Conservation (phyloP, 257 asterid species). For the Nicotiana obtusifolia region DNA sequence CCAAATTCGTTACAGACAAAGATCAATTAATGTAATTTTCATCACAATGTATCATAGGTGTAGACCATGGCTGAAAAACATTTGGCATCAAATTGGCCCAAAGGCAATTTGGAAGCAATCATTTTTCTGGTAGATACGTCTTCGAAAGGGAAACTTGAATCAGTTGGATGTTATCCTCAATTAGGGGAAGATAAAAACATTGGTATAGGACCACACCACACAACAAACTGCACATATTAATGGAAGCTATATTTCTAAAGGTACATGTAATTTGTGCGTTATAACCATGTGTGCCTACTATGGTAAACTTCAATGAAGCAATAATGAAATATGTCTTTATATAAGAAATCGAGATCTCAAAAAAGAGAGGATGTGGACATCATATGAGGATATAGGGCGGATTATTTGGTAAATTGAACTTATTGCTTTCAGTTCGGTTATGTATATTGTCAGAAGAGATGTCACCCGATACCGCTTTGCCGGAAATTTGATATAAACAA, state of each 20-base stretch:
- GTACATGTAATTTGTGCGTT: conserved; percentile 5
- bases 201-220: conserved; percentile 11
- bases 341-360: too few relatives aligned
- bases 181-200: not conserved
- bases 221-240: not conserved
- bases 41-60: not conserved
- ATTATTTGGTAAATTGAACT: too few relatives aligned
- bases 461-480: too few relatives aligned
- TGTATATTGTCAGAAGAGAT: too few relatives aligned
- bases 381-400: too few relatives aligned
- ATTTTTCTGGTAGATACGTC: not conserved
- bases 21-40: too few relatives aligned
- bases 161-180: not conserved
- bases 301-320: too few relatives aligned
- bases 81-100: not conserved
- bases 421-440: too few relatives aligned
- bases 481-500: too few relatives aligned
- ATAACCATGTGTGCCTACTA: conserved; percentile 1
- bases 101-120: not conserved
- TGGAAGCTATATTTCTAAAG: not conserved
- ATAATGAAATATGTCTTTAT: too few relatives aligned
- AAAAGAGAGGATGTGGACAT: too few relatives aligned
- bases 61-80: not conserved
- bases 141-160: not conserved
- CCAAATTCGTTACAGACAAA: not conserved